A percentile compares a stretch with the other conserved stretches of the same genome.
phyloP scores from a whole-genome alignment of 495 filamentous ascomycete species.

The Aspergillus nanangensis region DNA sequence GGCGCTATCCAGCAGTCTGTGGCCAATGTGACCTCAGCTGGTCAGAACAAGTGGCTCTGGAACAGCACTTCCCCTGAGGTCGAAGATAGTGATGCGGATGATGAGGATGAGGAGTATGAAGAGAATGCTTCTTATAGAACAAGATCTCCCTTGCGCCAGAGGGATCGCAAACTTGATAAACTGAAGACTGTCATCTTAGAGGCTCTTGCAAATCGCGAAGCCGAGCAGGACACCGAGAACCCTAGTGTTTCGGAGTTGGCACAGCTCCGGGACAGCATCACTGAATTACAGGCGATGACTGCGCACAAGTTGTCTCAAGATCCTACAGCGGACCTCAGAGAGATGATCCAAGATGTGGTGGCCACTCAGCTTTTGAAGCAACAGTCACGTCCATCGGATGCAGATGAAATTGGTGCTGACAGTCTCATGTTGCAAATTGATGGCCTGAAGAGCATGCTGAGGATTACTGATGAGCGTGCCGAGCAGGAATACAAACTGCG shows the following conservation, averaged over 20 bases:
- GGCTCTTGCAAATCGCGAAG: slow-evolving; percentile 58
- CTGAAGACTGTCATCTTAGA: slow-evolving; percentile 77
- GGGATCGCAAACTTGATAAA: slow-evolving; percentile 77
- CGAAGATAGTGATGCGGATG: slow-evolving; percentile 86
- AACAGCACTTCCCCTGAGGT: slow-evolving; percentile 59
- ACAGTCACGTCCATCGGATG: slow-evolving; percentile 31
- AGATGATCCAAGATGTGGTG: slow-evolving; percentile 44
- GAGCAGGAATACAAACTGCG: slow-evolving; percentile 61
- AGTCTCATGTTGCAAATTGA: slow-evolving; percentile 51
- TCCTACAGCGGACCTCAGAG: slow-evolving; percentile 36
- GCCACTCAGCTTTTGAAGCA: slow-evolving; percentile 32
- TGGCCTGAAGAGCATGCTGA: slow-evolving; percentile 50
- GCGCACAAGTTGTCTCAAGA: slow-evolving; percentile 36
- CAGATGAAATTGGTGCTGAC: slow-evolving; percentile 44
- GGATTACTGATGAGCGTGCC: slow-evolving; percentile 43
- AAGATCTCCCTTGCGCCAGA: slow-evolving; percentile 59
- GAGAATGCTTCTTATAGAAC: slow-evolving; percentile 36
- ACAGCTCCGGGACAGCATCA: slow-evolving; percentile 53
- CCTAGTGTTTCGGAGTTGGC: slow-evolving; percentile 37
- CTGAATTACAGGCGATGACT: slow-evolving; percentile 50
- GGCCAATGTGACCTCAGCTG: slow-evolving; percentile 39
- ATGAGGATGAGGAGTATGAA: slow-evolving; percentile 77
- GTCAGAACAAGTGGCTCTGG: slow-evolving; percentile 33
- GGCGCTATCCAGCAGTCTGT: slow-evolving; percentile 68
- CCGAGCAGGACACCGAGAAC: slow-evolving; percentile 28